These are phyloP conservation scores for Aureobasidium uvarum DNA, from an alignment of 2,329 filamentous ascomycete species.

Conservation along the genomic window DNA sequence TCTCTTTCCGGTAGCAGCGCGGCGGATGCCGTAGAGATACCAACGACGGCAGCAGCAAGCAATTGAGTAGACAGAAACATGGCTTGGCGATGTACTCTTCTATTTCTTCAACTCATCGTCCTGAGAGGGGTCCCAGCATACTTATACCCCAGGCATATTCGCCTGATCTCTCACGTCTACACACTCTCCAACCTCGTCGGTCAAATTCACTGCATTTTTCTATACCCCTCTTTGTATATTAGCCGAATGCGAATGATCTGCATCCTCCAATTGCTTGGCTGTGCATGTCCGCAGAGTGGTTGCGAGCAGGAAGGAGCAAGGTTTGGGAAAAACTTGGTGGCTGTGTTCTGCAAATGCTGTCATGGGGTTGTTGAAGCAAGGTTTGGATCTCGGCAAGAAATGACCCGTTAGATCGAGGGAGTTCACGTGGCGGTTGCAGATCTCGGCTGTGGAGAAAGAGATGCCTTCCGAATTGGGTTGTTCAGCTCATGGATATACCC, in stretches of 20 bases:
- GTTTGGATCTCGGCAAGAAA: constrained; percentile 2
- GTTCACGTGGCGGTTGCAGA: neutral
- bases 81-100: neutral
- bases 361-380: constrained; percentile 1
- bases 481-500: no score
- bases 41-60: neutral
- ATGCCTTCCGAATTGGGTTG: no score
- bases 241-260: constrained; percentile 13
- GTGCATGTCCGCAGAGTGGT: neutral
- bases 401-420: neutral
- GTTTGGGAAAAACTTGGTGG: neutral
- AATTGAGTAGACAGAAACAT: constrained; percentile 3
- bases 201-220: neutral
- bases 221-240: constrained; percentile 23
- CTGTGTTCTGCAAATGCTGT: constrained; percentile 1
- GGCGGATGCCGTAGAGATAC: neutral
- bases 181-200: neutral
- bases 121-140: neutral
- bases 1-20: constrained; percentile 16
- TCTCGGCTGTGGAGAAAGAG: neutral
- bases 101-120: neutral
- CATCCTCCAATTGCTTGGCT: constrained; percentile 15
- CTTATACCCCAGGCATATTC: constrained; percentile 1
- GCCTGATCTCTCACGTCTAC: neutral
- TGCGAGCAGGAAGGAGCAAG: neutral